Percentiles rank a stretch among this genome's conserved stretches.
These are phyloP conservation scores for Phalaenopsis aphrodite DNA, from an alignment of 106 monocot species.

Conservation along the genomic window DNA sequence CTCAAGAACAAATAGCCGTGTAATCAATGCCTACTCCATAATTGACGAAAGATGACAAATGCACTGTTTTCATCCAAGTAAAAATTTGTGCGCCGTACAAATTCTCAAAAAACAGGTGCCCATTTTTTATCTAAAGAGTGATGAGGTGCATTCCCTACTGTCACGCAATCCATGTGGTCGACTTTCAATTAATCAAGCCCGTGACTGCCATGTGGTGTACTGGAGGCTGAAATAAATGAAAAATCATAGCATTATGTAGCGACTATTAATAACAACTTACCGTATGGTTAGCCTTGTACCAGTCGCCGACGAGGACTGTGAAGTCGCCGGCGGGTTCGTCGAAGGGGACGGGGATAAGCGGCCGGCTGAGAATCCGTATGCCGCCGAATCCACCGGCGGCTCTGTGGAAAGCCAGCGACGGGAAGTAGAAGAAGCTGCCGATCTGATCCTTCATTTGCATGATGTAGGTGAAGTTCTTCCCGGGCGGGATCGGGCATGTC, in stretches of 20 bases:
- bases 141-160: neutral
- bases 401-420: constrained; percentile 60
- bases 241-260: too few relatives aligned
- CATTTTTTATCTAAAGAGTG: neutral
- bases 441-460: constrained; percentile 72
- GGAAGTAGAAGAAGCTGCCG: constrained; percentile 71
- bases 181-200: neutral
- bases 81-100: neutral
- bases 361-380: constrained; percentile 55
- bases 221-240: neutral
- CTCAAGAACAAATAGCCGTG: too few relatives aligned
- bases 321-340: constrained; percentile 45
- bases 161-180: neutral
- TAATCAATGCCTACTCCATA: too few relatives aligned
- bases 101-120: neutral
- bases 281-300: constrained; percentile 59
- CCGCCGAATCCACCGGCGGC: constrained; percentile 69
- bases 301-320: constrained; percentile 65
- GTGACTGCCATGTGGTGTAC: neutral
- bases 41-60: too few relatives aligned
- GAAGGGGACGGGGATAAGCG: constrained; percentile 62
- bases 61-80: too few relatives aligned
- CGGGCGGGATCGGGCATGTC: constrained; percentile 67
- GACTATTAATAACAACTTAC: constrained; percentile 10
- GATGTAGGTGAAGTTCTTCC: constrained; percentile 63